Evolutionary conservation across 768 basidiomycete species (phyloP).

Genomic region (Termitomyces heimii): DNA sequence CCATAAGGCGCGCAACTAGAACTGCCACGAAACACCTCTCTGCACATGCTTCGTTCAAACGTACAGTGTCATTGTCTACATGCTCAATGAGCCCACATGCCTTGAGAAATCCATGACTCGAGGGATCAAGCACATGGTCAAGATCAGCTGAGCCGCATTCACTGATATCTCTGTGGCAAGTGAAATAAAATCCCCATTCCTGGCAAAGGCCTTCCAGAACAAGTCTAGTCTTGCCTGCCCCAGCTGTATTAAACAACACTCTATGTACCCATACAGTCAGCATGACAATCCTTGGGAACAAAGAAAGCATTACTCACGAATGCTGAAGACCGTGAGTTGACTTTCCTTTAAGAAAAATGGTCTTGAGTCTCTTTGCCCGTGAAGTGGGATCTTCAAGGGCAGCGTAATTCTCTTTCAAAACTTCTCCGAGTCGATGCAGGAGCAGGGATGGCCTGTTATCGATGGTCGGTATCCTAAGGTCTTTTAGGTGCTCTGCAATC

Average conservation of each 20-base stretch:
- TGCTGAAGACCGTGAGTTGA: not conserved
- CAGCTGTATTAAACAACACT: not conserved
- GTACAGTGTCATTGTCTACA: too few relatives aligned
- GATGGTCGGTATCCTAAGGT: not conserved
- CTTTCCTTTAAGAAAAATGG: not conserved
- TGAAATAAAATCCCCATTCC: not conserved
- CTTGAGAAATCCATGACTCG: not conserved
- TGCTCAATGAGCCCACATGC: not conserved
- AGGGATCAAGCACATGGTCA: not conserved
- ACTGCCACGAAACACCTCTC: not conserved
- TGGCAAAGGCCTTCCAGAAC: constrained; percentile 1
- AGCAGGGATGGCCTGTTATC: not conserved
- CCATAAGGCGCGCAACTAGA: not conserved
- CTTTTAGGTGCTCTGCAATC: not conserved
- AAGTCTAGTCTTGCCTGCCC: not conserved
- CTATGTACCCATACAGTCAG: not conserved
- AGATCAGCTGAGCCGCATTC: constrained; percentile 1
- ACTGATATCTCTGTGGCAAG: not conserved
- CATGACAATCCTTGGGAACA: not conserved
- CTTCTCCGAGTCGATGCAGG: not conserved
- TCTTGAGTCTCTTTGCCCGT: not conserved
- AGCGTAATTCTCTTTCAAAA: not conserved
- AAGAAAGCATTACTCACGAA: not conserved
- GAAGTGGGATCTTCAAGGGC: not conserved
- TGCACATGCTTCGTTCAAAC: not conserved